These are phyloP conservation scores for Russula brevipes DNA, from an alignment of 768 basidiomycete genomes.

Conservation along the genomic window DNA sequence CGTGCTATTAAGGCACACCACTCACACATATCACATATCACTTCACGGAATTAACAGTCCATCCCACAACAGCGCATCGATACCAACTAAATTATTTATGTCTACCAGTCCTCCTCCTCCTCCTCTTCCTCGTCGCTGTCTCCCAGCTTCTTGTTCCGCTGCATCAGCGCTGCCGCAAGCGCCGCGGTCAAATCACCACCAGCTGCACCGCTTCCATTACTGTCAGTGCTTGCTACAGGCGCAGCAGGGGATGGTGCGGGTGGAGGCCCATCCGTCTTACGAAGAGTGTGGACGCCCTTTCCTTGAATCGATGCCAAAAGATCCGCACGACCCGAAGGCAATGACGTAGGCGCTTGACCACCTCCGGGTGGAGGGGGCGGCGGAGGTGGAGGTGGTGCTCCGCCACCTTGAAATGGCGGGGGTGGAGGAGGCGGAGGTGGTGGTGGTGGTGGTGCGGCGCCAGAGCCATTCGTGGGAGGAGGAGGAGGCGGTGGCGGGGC, in stretches of 20 bases:
- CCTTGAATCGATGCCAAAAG: slow-evolving; percentile 80
- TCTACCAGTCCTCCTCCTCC: slow-evolving; percentile 32
- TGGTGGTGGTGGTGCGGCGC: slow-evolving; percentile 35
- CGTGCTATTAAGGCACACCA: too few species aligned
- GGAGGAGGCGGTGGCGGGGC: slow-evolving; percentile 32
- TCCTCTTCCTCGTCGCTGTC: slow-evolving; percentile 51
- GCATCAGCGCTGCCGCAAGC: slow-evolving; percentile 74
- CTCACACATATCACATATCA: too few species aligned
- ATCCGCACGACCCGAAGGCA: slow-evolving; percentile 57
- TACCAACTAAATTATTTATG: background rate
- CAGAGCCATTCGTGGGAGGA: slow-evolving; percentile 30
- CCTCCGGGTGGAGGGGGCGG: slow-evolving; percentile 42
- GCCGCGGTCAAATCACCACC: slow-evolving; percentile 78
- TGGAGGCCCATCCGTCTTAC: slow-evolving; percentile 45
- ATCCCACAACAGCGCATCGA: too few species aligned
- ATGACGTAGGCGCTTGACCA: slow-evolving; percentile 36
- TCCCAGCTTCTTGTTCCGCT: slow-evolving; percentile 81
- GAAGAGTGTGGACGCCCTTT: slow-evolving; percentile 64
- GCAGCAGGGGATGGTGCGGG: slow-evolving; percentile 30
- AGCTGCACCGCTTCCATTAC: slow-evolving; percentile 37
- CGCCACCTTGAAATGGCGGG: slow-evolving; percentile 27
- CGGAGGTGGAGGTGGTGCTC: slow-evolving; percentile 42
- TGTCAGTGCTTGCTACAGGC: slow-evolving; percentile 32
- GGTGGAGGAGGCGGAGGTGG: slow-evolving; percentile 31
- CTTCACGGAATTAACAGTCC: too few species aligned